Base-by-base conservation (phyloP, 1,284 basidiomycete genomes). In the Rhodotorula sp. region DNA sequence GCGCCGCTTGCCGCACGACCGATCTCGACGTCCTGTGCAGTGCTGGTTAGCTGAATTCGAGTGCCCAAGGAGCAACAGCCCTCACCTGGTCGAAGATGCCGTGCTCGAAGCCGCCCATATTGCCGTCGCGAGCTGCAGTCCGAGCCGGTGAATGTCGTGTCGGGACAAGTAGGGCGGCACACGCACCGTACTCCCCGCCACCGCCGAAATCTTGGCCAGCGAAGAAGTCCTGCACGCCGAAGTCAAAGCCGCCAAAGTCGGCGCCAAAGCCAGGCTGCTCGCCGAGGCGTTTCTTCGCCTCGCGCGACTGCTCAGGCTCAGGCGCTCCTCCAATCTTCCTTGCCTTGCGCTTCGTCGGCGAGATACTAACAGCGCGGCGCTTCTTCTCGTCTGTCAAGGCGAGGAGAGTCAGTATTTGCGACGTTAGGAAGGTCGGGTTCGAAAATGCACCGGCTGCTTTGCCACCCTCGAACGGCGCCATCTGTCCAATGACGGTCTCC, bases 161-260 rank as follows among this genome's bases (percentile, higher is more conserved):
- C 11, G 30, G 18, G 48, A 4, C 0, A 5, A 11, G 10, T 9
- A n/a, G n/a, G 30, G 3, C 1, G 18, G 28, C 22, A 0, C 20
- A 37, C 66, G 40, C 22, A 65, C 60, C 56, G 18, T 46, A 16
- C 15, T 58, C 63, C 7, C 16, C 9, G 18, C 44, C 67, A 0
- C 70, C 70, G 24, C 67, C 70, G 37, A 69, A 69, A 1, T 72
- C 64, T 5, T 59, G 58, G 2, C 54, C 48, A 20, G 40, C 59
- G 53, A 53, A 47, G 44, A 68, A 56, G 51, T 71, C 54, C n/a
- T 30, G 31, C 26, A 8, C 31, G 47, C 13, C n/a, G n/a, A 63
- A 28, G 11, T 47, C 60, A 15, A n/a, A 40, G 8, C 37, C 37
- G 20, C 26, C 37, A 7, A 22, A 7, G 3, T 13, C 60, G 22